These are phyloP conservation scores for Mortierella sp. DNA, from an alignment of 371 early-diverging fungal genomes.

Conservation along the genomic window DNA sequence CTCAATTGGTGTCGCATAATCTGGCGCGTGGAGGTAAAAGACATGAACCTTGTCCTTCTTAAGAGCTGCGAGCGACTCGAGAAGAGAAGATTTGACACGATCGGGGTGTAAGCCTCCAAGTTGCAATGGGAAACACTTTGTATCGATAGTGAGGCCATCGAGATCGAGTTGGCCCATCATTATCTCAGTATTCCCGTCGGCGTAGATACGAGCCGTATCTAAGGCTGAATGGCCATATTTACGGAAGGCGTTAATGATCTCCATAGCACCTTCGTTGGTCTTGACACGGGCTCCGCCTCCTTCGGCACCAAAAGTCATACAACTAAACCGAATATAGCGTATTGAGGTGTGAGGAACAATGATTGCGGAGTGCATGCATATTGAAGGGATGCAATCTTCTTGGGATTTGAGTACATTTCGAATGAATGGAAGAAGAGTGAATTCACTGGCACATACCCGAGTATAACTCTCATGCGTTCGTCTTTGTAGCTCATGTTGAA, in stretches of 20 bases:
- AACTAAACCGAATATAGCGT: not conserved
- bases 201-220: slow-evolving; percentile 51
- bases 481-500: slow-evolving; percentile 14
- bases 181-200: slow-evolving; percentile 45
- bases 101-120: slow-evolving; percentile 66
- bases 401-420: not conserved
- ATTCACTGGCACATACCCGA: slow-evolving; percentile 23
- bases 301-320: slow-evolving; percentile 46
- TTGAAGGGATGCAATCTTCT: not conserved
- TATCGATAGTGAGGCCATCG: slow-evolving; percentile 47
- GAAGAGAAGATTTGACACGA: slow-evolving; percentile 61
- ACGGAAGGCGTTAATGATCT: slow-evolving; percentile 37
- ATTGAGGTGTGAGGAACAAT: too few relatives aligned
- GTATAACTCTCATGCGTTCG: slow-evolving; percentile 31
- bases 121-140: slow-evolving; percentile 69
- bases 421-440: not conserved
- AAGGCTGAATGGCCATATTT: slow-evolving; percentile 36
- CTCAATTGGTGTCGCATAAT: slow-evolving; percentile 61
- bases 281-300: slow-evolving; percentile 50
- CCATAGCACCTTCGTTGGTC: slow-evolving; percentile 31
- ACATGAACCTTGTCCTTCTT: slow-evolving; percentile 60
- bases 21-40: slow-evolving; percentile 68
- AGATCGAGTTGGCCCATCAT: slow-evolving; percentile 51
- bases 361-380: not conserved
- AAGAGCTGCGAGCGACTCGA: slow-evolving; percentile 52